phyloP scores from a whole-genome alignment of 176 grass and related monocot species.

The Cocos nucifera region DNA sequence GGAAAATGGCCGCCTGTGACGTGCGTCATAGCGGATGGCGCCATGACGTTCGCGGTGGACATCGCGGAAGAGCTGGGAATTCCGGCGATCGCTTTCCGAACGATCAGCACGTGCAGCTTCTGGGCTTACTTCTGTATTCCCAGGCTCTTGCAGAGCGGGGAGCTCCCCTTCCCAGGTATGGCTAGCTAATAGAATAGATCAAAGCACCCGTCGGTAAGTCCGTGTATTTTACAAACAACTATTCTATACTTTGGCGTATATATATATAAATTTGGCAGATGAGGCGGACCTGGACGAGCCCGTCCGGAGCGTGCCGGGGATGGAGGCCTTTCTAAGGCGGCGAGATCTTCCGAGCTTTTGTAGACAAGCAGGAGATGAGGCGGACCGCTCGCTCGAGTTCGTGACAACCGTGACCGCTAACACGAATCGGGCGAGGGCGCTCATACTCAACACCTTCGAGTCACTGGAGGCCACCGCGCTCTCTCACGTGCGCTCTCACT shows the following conservation, averaged over 20 bases:
- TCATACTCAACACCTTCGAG: constrained; percentile 11
- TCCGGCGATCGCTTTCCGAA: constrained; percentile 35
- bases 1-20: constrained; percentile 24
- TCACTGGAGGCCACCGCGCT: background rate
- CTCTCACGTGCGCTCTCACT: background rate
- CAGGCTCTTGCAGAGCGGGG: background rate
- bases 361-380: background rate
- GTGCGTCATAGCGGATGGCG: constrained; percentile 35
- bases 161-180: constrained; percentile 13
- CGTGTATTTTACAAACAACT: too few relatives aligned
- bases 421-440: background rate
- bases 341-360: constrained; percentile 16
- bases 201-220: too few relatives aligned
- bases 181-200: too few relatives aligned
- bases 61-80: constrained; percentile 35
- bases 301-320: constrained; percentile 18
- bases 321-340: constrained; percentile 25
- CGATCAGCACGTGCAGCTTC: constrained; percentile 19
- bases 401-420: constrained; percentile 2
- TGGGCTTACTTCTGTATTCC: constrained; percentile 31
- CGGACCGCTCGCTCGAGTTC: constrained; percentile 11
- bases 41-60: constrained; percentile 16
- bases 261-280: background rate
- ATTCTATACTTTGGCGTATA: too few relatives aligned
- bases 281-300: constrained; percentile 20